Base-by-base conservation (phyloP, 768 basidiomycete species). In the Suillus subluteus region DNA sequence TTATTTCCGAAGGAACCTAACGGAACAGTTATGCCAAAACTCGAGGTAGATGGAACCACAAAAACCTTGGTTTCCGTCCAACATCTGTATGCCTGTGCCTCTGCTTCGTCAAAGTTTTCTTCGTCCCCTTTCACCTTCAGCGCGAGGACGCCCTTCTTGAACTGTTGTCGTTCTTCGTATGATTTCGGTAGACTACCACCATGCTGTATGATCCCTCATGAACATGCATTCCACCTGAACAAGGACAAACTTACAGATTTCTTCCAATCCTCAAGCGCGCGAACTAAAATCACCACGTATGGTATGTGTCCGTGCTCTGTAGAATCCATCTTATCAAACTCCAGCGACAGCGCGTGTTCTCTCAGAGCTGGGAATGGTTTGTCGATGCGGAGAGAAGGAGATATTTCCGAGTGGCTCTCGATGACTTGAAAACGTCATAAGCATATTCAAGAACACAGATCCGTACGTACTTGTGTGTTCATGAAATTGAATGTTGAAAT, bases 91-190 rank as follows among this genome's bases (percentile, higher is more conserved):
- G 92, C 94, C 74, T 98, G 93, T 8, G 91, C 84, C 72, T 91
- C 86, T 2, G 96, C 97, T 77, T 99, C 97, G 67, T 98, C 97
- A 74, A 96, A 96, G 79, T 99, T 99, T 82, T 99, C 98, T 74
- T 99, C 95, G 74, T 99, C 98, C 0, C 79, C 71, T 72, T 94
- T 95, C 65, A 85, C 74, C 72, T 89, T 88, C 82, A 90, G 86
- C 1, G 80, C 79, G n/a, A 82, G 78, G 54, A 99, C 79, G 3
- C 63, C 64, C 41, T 84, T 79, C 73, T 96, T 95, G 83, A 98
- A 97, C 37, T 84, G 88, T 67, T 90, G 84, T 72, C 91, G 88
- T 71, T 98, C 93, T 1, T 82, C 82, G 41, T 74, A 79, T 38
- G 75, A 87, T 78, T 78, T 82, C 56, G 81, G 88, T 13, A 85